Base-by-base conservation (phyloP, 208 protist genomes). In the Herpetomonas tarakana region DNA sequence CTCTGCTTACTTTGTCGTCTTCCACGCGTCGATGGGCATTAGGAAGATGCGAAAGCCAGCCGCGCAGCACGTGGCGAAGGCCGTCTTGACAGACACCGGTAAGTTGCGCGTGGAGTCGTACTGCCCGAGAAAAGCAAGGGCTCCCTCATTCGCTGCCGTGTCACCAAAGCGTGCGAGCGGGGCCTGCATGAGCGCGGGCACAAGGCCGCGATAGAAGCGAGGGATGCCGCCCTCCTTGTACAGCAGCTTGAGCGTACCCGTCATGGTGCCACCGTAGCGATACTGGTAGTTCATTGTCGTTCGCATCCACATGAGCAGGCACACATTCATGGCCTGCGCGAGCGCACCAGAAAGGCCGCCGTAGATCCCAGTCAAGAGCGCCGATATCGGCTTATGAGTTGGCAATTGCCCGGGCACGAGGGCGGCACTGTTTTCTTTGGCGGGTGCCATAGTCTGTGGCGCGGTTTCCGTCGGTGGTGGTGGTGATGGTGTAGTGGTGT, bases 201-300 rank as follows among this genome's bases (percentile, higher is more conserved):
- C 28, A 19, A 67, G 44, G 11, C 61, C 61, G 29, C 61, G 61
- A 45, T 67, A 67, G 27, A 67, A 68, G 44, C 62, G 54, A 3
- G 62, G 62, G 1, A 68, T 35, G 28, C 62, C 62, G 27, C 54
- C 62, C 54, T 68, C 62, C 30, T 28, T 49, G 45, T 59, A 59
- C 2, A 62, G 54, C 46, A 55, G 7, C 46, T 55, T 41, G 25
- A 68, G 16, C 18, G 54, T 62, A n/a, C 38, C 16, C 25, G 50
- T 56, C 6, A 29, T 50, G 31, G 27, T 49, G 16, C 54, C 62
- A 25, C 62, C 54, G 54, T 68, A 68, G 52, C 52, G 54, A 28
- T 67, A 67, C 28, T 67, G 61, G 41, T 67, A 59, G 61, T 67
- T 67, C 61, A 67, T 67, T 11, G 52, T 67, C 2, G 61, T 67